Base-by-base conservation (phyloP, 2,329 filamentous ascomycete genomes). In the Tolypocladium album region DNA sequence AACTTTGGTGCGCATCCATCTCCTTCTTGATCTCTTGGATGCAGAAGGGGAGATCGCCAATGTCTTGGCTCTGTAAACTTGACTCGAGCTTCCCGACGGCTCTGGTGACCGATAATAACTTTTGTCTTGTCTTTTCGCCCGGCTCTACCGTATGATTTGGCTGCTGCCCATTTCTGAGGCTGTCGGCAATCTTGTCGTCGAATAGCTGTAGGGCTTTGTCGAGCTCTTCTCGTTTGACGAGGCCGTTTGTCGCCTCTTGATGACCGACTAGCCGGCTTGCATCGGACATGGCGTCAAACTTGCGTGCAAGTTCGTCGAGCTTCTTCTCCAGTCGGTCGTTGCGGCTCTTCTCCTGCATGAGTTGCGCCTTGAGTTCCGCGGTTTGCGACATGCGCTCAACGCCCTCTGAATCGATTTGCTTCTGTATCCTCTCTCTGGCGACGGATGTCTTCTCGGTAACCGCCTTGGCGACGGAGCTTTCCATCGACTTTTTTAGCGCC, bases 301-400 rank as follows among this genome's bases (percentile, higher is more conserved):
- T 62, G 17, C 59, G 38, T 17, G 58, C 58, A 50, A 66, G 43
- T 2, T 70, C 63, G 11, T 70, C 66, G 9, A 69, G 59, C 38
- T 66, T 67, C 11, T 61, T 60, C 47, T 70, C 67, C 8, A 75
- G 63, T 11, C 45, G 58, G 7, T 64, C 61, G 38, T 56, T 62
- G 45, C 58, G 57, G 22, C 56, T 39, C 24, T 52, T 59, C 52
- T 65, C 59, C 2, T 13, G 20, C 3, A 43, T 36, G 15, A 64
- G 50, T 5, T 61, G 57, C n/a, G 52, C 55, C 24, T 55, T 42
- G 22, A 65, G 57, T n/a, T 56, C 57, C 22, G 47, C 59, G 22
- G 42, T 55, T n/a, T 59, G 53, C 42, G 42, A 34, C 38, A 58
- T 47, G 55, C 62, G 45, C 27, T 57, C 40, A 17, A 45, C 55